Base-by-base conservation (phyloP, 2,329 filamentous ascomycete species). In the Colletotrichum camelliae region DNA sequence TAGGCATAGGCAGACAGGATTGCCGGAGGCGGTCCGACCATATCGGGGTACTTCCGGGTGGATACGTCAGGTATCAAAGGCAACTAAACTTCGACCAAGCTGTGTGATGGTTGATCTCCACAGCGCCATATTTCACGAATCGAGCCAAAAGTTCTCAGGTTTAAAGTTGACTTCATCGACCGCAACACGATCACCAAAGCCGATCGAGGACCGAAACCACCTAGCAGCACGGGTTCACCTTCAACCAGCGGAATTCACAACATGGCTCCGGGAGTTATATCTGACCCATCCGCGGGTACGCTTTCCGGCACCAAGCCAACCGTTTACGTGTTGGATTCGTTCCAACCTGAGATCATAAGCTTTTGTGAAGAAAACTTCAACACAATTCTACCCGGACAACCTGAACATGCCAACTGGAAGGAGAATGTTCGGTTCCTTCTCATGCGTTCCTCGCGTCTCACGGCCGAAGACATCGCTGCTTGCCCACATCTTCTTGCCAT, bases 371-470 rank as follows among this genome's bases (percentile, higher is more conserved):
- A 81, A 5, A 77, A 84, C 18, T 88, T 88, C 79, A 82, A 87
- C 15, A 80, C 84, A 9, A 80, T 88, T 55, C 79, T 83, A 0
- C 81, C 82, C 0, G 80, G 78, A 13, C 81, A 86, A 29, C 80
- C 83, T 2, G 81, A 82, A 2, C 80, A 85, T 39, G 39, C 74
- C 2, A 79, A 85, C n/a, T 89, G 86, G 87, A 80, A 82, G 12
- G 75, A 84, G 24, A 83, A 87, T 5, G 87, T 86, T 0, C 78
- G 83, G 4, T 85, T 83, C 12, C 79, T 88, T 1, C 77, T 88
- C 2, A 81, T 88, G 37, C 81, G 84, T 39, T 80, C 81, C 0
- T 86, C 84, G 0, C 79, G 79, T 10, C 60, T 88, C 13, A 85
- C 84, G 1, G 84, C 83, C 5, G 80, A 84, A 4, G 86, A 88